A percentile compares a stretch with the other conserved stretches of the same genome.
phyloP scores from a whole-genome alignment of 176 grass and related monocot genomes.

The Urochloa ruziziensis region DNA sequence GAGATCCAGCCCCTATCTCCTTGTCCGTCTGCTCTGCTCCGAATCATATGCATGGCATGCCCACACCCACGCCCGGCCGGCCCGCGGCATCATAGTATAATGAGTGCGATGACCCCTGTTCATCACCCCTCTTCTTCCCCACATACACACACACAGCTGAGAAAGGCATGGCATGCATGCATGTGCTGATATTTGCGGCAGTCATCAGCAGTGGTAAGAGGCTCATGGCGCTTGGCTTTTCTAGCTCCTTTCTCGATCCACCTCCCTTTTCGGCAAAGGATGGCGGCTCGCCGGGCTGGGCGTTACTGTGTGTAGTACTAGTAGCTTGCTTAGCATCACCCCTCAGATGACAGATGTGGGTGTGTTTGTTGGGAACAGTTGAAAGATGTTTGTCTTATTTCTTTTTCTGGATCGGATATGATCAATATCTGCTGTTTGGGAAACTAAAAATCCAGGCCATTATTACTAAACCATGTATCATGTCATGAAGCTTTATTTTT shows the following conservation, averaged over 20 bases:
- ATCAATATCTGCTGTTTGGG: neutral
- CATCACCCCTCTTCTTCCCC: neutral
- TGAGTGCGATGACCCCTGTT: slow-evolving; percentile 28
- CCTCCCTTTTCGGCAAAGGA: neutral
- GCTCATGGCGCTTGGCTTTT: neutral
- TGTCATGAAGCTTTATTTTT: too few species aligned
- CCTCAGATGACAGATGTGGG: too few species aligned
- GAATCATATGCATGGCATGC: slow-evolving; percentile 10
- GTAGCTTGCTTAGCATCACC: neutral
- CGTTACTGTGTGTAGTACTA: too few species aligned
- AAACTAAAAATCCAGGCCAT: neutral
- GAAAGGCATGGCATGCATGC: neutral
- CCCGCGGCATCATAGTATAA: slow-evolving; percentile 41
- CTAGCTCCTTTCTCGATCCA: too few species aligned
- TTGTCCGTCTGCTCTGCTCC: slow-evolving; percentile 32
- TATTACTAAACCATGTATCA: too few species aligned
- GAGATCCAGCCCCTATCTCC: slow-evolving; percentile 13
- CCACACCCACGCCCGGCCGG: neutral
- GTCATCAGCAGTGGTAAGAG: neutral
- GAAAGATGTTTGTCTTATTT: neutral
- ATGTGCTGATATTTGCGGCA: neutral
- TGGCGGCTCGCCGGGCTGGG: neutral
- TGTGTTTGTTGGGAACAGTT: neutral
- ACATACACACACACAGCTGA: neutral
- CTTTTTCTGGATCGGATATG: neutral